Conservation (phyloP, 1,284 basidiomycete genomes). For the Salmacisia buchloeana region DNA sequence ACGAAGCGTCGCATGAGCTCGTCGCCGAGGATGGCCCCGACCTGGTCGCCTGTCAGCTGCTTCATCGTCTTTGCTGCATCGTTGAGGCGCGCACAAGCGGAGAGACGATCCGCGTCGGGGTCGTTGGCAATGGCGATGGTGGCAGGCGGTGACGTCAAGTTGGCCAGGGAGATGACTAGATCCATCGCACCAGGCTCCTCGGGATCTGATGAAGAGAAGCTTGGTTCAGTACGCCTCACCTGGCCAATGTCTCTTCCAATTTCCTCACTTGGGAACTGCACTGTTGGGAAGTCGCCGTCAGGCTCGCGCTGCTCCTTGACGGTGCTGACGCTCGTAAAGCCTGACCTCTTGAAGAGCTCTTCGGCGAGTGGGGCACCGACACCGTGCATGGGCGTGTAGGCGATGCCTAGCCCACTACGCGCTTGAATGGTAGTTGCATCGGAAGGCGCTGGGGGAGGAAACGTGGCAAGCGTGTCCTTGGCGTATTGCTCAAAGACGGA, state of each 20-base stretch:
- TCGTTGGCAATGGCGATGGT: slow-evolving; percentile 41
- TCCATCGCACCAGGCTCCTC: slow-evolving; percentile 39
- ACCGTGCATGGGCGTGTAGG: slow-evolving; percentile 41
- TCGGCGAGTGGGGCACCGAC: slow-evolving; percentile 29
- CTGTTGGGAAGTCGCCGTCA: slow-evolving; percentile 38
- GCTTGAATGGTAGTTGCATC: not conserved
- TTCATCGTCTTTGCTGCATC: slow-evolving; percentile 19
- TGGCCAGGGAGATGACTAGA: slow-evolving; percentile 35
- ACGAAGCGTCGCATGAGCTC: slow-evolving; percentile 26
- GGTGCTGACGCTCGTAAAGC: slow-evolving; percentile 29
- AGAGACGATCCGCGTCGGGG: slow-evolving; percentile 39
- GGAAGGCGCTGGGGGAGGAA: not conserved
- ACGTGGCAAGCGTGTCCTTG: slow-evolving; percentile 15
- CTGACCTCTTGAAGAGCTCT: slow-evolving; percentile 13
- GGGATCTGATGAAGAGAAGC: slow-evolving; percentile 19
- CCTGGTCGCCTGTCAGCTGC: slow-evolving; percentile 37
- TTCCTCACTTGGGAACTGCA: slow-evolving; percentile 38
- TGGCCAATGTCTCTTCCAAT: not conserved
- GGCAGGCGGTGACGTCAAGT: slow-evolving; percentile 20
- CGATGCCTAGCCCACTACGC: slow-evolving; percentile 10
- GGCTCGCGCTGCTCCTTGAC: slow-evolving; percentile 35
- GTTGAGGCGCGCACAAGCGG: slow-evolving; percentile 30
- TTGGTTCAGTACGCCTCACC: not conserved
- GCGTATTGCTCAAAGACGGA: slow-evolving; percentile 31
- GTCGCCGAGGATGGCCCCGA: slow-evolving; percentile 37